Evolutionary conservation across 768 basidiomycete genomes (phyloP), one percentile per base, ranked within the genome.

Genomic region (Psilocybe sp.): DNA sequence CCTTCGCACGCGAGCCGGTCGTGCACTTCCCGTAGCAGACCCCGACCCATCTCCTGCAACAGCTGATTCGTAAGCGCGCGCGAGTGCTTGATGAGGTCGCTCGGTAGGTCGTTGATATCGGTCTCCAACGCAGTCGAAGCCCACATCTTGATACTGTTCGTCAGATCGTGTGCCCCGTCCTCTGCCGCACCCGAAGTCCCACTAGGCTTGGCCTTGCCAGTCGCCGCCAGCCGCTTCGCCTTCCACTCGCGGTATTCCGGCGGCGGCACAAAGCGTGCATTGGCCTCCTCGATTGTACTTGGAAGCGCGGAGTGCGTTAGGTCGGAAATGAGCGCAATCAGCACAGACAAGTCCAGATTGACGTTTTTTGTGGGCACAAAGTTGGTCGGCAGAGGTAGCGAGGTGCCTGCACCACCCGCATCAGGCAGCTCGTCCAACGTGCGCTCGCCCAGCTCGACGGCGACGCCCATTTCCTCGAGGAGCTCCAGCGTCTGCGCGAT

Each of bases 321-420:
- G 54, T 92, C 90, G 10, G 89, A 91, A 38, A 89, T 77, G 23
- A 94, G 76, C 0, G 93, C 92, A 47, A 96, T 87, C 40, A 96
- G 77, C 1, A 88, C 76, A 1, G 90, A 93, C 10, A 96, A 74
- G 61, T 96, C 93, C 32, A 94, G 77, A 55, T 92, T 89, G 65
- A 96, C 74, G 42, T 75, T 69, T 5, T 58, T 57, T 0, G 87
- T 88, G 1, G 86, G 87, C 9, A 62, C 49, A 34, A 77, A 62
- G 40, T 61, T 13, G 60, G 18, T 37, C 32, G 19, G 50, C 14
- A 34, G 36, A 35, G 40, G 48, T 32, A 19, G 12, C 16, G 40
- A 41, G 28, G 45, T 12, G 31, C 40, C 23, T 32, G 44, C 38
- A 11, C 8, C 18, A 20, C 36, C 38, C 11, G 43, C 42, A 13